Evolutionary conservation across 139 green algal species (phyloP).

Genomic region (Mesotaenium endlicherianum): DNA sequence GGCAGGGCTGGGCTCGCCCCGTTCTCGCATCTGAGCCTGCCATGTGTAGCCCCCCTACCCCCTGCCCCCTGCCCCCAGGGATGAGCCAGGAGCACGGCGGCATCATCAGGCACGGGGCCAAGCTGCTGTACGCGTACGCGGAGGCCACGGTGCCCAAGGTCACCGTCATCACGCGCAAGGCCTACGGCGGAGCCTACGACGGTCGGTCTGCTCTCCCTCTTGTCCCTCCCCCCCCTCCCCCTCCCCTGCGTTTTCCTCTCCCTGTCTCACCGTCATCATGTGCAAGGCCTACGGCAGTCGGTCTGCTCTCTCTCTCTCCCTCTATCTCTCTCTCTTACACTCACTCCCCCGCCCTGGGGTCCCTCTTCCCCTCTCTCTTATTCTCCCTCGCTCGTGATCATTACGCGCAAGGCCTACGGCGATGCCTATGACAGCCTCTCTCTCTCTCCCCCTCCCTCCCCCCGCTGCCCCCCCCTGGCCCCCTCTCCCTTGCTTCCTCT

Average conservation of each 20-base stretch:
- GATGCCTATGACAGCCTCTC: constrained; percentile 62
- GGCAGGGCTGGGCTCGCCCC: no score
- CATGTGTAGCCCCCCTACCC: no score
- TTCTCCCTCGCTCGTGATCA: constrained; percentile 47
- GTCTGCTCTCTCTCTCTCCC: no score
- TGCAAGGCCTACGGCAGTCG: background rate
- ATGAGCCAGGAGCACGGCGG: constrained; percentile 60
- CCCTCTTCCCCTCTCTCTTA: background rate
- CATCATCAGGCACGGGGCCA: constrained; percentile 71
- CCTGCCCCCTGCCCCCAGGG: no score
- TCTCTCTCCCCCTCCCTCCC: background rate
- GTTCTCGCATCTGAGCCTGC: no score
- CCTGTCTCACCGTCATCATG: background rate
- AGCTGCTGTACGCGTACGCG: constrained; percentile 73
- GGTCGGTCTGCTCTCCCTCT: background rate
- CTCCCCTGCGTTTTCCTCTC: background rate
- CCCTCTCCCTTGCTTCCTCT: background rate
- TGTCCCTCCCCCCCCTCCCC: background rate
- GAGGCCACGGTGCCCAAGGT: constrained; percentile 74
- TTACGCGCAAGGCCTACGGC: constrained; percentile 72
- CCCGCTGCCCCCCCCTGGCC: background rate
- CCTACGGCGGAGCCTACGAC: constrained; percentile 71
- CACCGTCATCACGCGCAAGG: constrained; percentile 70
- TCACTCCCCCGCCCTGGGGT: background rate
- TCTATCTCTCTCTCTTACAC: no score